These are phyloP conservation scores for Diaporthe amygdali DNA, from an alignment of 2,329 filamentous ascomycete species.

Conservation along the genomic window DNA sequence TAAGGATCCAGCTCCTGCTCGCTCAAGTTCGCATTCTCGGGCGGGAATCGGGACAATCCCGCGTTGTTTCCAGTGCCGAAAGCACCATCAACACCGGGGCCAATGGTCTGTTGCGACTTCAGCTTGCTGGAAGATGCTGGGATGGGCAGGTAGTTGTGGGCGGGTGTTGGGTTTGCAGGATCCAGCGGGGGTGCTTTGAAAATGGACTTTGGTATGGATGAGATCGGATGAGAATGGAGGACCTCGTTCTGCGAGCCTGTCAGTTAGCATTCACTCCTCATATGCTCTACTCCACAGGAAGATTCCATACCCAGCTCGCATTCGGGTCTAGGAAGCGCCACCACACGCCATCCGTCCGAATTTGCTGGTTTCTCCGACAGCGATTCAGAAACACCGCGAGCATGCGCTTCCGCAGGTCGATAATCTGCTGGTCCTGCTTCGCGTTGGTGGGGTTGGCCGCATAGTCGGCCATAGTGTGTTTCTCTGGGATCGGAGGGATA, in stretches of 20 bases:
- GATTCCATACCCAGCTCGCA: slow-evolving; percentile 85
- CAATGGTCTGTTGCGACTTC: slow-evolving; percentile 57
- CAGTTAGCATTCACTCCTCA: slow-evolving; percentile 28
- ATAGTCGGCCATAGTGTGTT: slow-evolving; percentile 98
- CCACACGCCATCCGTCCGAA: slow-evolving; percentile 92
- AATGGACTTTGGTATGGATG: slow-evolving; percentile 91
- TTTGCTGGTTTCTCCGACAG: slow-evolving; percentile 89
- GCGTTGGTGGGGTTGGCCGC: slow-evolving; percentile 97
- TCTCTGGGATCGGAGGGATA: slow-evolving; percentile 96
- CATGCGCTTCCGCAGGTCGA: slow-evolving; percentile 97
- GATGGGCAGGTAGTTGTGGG: slow-evolving; percentile 86
- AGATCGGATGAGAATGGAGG: slow-evolving; percentile 87
- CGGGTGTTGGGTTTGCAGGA: slow-evolving; percentile 87
- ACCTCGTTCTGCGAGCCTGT: slow-evolving; percentile 76
- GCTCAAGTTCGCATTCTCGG: slow-evolving; percentile 74
- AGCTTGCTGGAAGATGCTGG: slow-evolving; percentile 87
- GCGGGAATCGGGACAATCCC: slow-evolving; percentile 80
- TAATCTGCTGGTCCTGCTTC: slow-evolving; percentile 96
- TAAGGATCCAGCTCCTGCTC: slow-evolving; percentile 96
- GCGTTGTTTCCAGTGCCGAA: slow-evolving; percentile 54
- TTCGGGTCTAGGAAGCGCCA: slow-evolving; percentile 98
- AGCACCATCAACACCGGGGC: slow-evolving; percentile 31
- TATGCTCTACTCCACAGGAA: neutral
- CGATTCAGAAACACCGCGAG: slow-evolving; percentile 92
- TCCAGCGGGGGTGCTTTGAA: slow-evolving; percentile 95